A percentile compares a stretch with the other conserved stretches of the same genome.
Evolutionary conservation across 768 basidiomycete genomes (phyloP).

Genomic region (Gymnopilus junonius): DNA sequence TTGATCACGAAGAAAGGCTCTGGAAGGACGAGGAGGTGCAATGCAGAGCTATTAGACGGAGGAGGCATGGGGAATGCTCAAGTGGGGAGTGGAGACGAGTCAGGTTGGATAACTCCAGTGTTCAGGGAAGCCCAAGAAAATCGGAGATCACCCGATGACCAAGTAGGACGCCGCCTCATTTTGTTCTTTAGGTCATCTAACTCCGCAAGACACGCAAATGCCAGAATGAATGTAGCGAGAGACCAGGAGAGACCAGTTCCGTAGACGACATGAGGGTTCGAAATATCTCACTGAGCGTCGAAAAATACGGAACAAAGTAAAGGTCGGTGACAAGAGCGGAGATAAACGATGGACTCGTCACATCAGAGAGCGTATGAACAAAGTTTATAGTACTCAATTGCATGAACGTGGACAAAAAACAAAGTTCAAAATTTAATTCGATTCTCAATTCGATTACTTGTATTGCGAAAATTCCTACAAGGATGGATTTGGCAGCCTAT

Average conservation of each 20-base stretch:
- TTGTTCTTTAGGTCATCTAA: background rate
- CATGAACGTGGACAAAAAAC: too few species aligned
- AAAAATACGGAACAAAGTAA: background rate
- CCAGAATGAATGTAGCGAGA: background rate
- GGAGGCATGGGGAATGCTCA: conserved; percentile 38
- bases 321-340: conserved; percentile 28
- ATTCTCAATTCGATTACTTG: background rate
- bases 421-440: background rate
- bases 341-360: conserved; percentile 18
- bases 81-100: background rate
- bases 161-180: background rate
- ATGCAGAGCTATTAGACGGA: conserved; percentile 46
- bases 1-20: conserved; percentile 51
- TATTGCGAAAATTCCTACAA: background rate
- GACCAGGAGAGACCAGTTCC: background rate
- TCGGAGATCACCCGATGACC: background rate
- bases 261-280: background rate
- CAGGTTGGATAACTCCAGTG: background rate
- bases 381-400: too few species aligned
- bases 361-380: too few species aligned
- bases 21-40: conserved; percentile 50
- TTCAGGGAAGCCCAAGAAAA: background rate
- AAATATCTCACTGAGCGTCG: background rate
- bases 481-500: conserved; percentile 15
- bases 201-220: background rate